Evolutionary conservation across 2,329 filamentous ascomycete species (phyloP).

Genomic region (Fusarium pseudocircinatum): DNA sequence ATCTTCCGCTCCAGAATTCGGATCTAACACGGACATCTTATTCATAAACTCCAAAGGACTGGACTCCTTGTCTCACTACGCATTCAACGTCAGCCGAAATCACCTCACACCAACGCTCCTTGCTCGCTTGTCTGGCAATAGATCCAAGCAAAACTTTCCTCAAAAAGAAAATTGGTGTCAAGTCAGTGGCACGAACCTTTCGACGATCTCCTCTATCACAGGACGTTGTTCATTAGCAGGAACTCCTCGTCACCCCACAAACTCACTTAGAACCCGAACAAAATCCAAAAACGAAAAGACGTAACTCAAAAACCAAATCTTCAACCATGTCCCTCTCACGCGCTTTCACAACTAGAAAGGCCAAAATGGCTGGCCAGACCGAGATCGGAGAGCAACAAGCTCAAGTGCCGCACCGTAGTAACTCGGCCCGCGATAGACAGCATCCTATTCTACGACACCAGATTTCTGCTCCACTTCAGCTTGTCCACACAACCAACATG

Average conservation of each 20-base stretch:
- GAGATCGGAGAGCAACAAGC: conserved; percentile 55
- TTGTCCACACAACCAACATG: conserved; percentile 96
- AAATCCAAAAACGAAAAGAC: conserved; percentile 8
- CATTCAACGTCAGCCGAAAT: conserved; percentile 17
- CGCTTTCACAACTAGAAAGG: conserved; percentile 76
- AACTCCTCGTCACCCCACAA: background rate
- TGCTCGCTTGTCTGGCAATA: conserved; percentile 22
- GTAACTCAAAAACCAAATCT: conserved; percentile 8
- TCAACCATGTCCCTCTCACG: conserved; percentile 66
- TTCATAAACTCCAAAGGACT: conserved; percentile 37
- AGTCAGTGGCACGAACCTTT: conserved; percentile 35
- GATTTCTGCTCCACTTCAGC: conserved; percentile 87
- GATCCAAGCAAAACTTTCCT: conserved; percentile 15
- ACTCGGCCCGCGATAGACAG: conserved; percentile 57
- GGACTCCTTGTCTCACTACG: conserved; percentile 42
- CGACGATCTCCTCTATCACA: conserved; percentile 2
- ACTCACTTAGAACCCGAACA: conserved; percentile 10
- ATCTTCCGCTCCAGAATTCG: conserved; percentile 30
- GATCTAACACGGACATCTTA: conserved; percentile 8
- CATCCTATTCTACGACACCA: conserved; percentile 65
- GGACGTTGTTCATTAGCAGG: conserved; percentile 7
- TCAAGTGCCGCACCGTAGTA: conserved; percentile 58
- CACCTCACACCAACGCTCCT: conserved; percentile 19
- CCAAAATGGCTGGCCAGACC: conserved; percentile 57
- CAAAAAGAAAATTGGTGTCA: conserved; percentile 22